A percentile compares a stretch with the other conserved stretches of the same genome.
phyloP scores from a whole-genome alignment of 2,329 filamentous ascomycete genomes.

The Fusarium mexicanum region DNA sequence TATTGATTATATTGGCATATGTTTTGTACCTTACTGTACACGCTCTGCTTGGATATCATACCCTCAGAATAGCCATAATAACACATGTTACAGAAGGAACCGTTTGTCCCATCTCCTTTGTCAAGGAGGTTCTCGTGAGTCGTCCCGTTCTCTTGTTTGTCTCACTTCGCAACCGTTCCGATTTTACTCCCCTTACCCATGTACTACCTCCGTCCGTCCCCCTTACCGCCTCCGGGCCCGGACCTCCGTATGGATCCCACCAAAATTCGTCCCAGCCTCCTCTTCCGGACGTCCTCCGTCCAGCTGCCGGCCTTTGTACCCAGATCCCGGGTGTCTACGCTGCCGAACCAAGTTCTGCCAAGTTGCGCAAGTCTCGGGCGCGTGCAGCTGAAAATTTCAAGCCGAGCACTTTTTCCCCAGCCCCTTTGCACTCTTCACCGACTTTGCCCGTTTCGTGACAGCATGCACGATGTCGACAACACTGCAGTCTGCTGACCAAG shows the following conservation, averaged over 20 bases:
- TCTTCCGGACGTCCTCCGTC: constrained; percentile 29
- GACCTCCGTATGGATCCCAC: constrained; percentile 35
- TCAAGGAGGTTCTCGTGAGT: constrained; percentile 84
- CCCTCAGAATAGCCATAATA: constrained; percentile 33
- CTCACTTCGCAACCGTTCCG: constrained; percentile 23
- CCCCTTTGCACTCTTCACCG: constrained; percentile 37
- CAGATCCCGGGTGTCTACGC: constrained; percentile 17
- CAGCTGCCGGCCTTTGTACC: constrained; percentile 22
- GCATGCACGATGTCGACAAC: constrained; percentile 24
- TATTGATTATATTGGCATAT: background rate
- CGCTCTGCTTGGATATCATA: constrained; percentile 5
- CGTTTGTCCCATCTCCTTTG: constrained; percentile 84
- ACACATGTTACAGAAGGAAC: constrained; percentile 72
- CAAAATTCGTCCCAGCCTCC: constrained; percentile 31
- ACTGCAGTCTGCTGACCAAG: constrained; percentile 28
- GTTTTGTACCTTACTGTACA: constrained; percentile 9
- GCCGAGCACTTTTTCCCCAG: constrained; percentile 19
- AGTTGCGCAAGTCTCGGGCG: constrained; percentile 30
- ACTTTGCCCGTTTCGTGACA: constrained; percentile 32
- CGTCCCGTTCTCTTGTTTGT: constrained; percentile 26
- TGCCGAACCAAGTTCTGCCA: constrained; percentile 33
- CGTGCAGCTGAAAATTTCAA: constrained; percentile 30
- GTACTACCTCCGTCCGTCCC: constrained; percentile 21
- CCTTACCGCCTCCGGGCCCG: constrained; percentile 31
- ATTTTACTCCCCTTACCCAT: constrained; percentile 28